Conservation (phyloP, 1,284 basidiomycete species). For the Naganishia albida region DNA sequence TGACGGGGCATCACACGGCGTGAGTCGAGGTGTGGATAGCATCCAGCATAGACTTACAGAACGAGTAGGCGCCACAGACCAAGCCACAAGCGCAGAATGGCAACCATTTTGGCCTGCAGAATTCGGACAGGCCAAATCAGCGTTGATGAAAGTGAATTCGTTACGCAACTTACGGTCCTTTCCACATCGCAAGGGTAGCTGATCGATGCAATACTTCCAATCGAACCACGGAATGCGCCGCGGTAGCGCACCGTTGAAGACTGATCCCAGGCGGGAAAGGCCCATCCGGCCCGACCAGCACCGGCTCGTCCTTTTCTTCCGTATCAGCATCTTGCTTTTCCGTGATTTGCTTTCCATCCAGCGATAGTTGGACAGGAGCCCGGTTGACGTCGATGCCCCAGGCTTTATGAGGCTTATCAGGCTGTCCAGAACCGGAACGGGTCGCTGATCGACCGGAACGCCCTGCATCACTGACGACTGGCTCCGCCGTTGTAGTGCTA, state of each 20-base stretch:
- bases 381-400: slow-evolving; percentile 51
- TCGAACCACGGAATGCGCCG: slow-evolving; percentile 53
- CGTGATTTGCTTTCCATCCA: slow-evolving; percentile 15
- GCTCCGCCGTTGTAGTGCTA: too few relatives aligned
- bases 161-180: slow-evolving; percentile 47
- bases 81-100: slow-evolving; percentile 55
- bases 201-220: slow-evolving; percentile 53
- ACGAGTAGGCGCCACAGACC: slow-evolving; percentile 52
- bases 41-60: slow-evolving; percentile 36
- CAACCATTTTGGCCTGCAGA: slow-evolving; percentile 47
- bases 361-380: slow-evolving; percentile 28
- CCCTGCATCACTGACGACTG: neutral
- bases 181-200: slow-evolving; percentile 50
- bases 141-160: neutral
- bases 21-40: neutral
- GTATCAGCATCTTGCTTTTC: slow-evolving; percentile 29
- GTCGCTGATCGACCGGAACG: neutral
- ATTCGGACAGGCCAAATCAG: slow-evolving; percentile 10
- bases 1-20: too few relatives aligned
- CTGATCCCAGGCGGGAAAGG: slow-evolving; percentile 54
- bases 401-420: slow-evolving; percentile 45
- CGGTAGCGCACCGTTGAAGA: slow-evolving; percentile 51
- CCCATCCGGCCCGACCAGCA: slow-evolving; percentile 34
- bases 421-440: neutral
- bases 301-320: slow-evolving; percentile 29